Conservation (phyloP, 2,329 filamentous ascomycete species). For the Nannizziopsis barbatae region DNA sequence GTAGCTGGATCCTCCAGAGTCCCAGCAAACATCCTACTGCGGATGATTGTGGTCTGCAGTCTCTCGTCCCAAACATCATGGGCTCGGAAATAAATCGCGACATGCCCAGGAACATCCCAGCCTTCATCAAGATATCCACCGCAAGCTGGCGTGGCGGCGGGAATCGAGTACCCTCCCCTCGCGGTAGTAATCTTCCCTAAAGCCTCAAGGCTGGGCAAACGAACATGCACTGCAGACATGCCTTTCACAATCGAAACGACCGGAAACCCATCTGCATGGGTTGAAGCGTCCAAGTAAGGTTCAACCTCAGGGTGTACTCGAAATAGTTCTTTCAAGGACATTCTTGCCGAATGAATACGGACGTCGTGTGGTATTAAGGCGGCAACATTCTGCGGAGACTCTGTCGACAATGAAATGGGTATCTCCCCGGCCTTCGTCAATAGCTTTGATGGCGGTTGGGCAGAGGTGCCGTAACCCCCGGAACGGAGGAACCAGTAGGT, state of each 20-base stretch:
- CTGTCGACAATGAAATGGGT: constrained; percentile 25
- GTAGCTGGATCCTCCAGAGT: constrained; percentile 41
- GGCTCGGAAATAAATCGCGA: constrained; percentile 24
- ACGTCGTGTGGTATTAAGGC: constrained; percentile 58
- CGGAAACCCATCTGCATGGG: constrained; percentile 30
- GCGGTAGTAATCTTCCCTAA: constrained; percentile 35
- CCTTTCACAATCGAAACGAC: constrained; percentile 58
- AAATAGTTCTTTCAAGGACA: constrained; percentile 21
- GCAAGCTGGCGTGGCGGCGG: constrained; percentile 14
- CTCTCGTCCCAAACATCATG: constrained; percentile 17
- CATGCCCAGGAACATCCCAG: constrained; percentile 21
- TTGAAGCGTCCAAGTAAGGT: constrained; percentile 16
- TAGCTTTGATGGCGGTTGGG: constrained; percentile 14
- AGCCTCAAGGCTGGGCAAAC: constrained; percentile 48
- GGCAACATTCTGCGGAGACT: constrained; percentile 37
- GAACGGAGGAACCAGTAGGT: constrained; percentile 37
- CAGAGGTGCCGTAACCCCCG: constrained; percentile 2
- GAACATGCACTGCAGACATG: constrained; percentile 44
- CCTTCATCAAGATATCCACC: constrained; percentile 19
- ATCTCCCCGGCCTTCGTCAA: constrained; percentile 38
- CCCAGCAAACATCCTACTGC: constrained; percentile 24
- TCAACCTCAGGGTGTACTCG: constrained; percentile 19
- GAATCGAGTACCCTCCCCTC: constrained; percentile 16
- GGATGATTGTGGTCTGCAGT: constrained; percentile 20
- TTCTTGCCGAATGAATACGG: constrained; percentile 44